A percentile compares a stretch with the other conserved stretches of the same genome.
Conservation (phyloP, 2,329 filamentous ascomycete genomes). For the Akanthomyces lecanii region DNA sequence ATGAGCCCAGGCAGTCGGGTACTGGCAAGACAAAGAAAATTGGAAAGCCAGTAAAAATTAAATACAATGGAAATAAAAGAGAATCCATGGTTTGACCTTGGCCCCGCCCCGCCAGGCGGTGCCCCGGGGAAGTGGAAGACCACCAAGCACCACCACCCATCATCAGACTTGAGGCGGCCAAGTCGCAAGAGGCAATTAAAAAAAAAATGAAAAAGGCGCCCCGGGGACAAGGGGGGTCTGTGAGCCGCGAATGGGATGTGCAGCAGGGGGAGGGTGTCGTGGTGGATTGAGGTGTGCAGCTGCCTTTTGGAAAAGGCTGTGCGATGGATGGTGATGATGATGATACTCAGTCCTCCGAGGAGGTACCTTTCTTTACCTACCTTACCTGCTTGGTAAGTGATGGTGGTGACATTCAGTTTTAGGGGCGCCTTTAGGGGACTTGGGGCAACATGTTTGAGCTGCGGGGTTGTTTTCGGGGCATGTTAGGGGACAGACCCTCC, state of each 20-base stretch:
- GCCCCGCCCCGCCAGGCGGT: background rate
- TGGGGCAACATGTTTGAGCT: no score
- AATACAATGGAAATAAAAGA: background rate
- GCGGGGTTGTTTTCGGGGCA: no score
- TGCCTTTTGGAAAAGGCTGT: background rate
- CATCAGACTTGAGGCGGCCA: background rate
- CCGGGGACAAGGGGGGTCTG: background rate
- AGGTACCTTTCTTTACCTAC: no score
- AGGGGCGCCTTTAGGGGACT: no score
- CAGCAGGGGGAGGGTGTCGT: constrained; percentile 1
- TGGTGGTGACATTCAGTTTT: no score
- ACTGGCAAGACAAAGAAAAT: constrained; percentile 4
- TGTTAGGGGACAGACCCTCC: background rate
- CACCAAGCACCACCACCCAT: no score
- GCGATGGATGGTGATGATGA: background rate
- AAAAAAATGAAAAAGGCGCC: background rate
- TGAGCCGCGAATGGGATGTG: constrained; percentile 15
- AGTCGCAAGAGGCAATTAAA: background rate
- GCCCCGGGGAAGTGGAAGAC: no score
- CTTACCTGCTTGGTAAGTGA: background rate
- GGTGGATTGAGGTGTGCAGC: background rate
- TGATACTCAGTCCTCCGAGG: background rate
- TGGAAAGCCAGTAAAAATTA: background rate
- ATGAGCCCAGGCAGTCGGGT: constrained; percentile 24
- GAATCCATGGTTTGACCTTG: background rate